These are phyloP conservation scores for Epichloe gansuensis DNA, from an alignment of 2,329 filamentous ascomycete genomes.

Conservation along the genomic window DNA sequence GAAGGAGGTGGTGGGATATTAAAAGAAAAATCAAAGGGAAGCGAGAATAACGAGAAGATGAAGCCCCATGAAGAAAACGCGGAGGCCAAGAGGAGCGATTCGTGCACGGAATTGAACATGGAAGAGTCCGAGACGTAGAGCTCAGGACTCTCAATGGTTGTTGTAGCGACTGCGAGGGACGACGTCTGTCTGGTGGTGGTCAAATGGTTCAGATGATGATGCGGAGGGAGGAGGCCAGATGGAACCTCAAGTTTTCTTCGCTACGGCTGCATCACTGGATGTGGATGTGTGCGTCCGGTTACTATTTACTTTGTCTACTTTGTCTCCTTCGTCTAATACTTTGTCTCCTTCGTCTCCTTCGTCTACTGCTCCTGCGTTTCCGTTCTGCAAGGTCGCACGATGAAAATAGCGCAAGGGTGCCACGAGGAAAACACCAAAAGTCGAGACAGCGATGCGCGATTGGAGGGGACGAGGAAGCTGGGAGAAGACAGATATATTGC, in stretches of 20 bases:
- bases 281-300: not conserved
- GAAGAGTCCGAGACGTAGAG: not conserved
- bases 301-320: not conserved
- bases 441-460: not conserved
- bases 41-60: not conserved
- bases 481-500: too few species aligned
- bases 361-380: not conserved
- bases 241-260: not conserved
- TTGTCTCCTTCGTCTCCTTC: not conserved
- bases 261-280: not conserved
- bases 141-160: not conserved
- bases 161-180: not conserved
- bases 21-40: not conserved
- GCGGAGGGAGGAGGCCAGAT: not conserved
- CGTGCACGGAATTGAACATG: not conserved
- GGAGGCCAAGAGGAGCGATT: not conserved
- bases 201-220: not conserved
- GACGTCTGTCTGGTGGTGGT: not conserved
- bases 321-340: too few species aligned
- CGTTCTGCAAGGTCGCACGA: conserved; percentile 4
- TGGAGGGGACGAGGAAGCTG: not conserved
- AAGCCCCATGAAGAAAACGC: not conserved
- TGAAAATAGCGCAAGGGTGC: conserved; percentile 9
- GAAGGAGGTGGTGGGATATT: not conserved
- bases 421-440: conserved; percentile 7